A percentile compares a stretch with the other conserved stretches of the same genome.
Conservation (phyloP, 441 rosid genomes). For the Pelargonium citronellum region DNA sequence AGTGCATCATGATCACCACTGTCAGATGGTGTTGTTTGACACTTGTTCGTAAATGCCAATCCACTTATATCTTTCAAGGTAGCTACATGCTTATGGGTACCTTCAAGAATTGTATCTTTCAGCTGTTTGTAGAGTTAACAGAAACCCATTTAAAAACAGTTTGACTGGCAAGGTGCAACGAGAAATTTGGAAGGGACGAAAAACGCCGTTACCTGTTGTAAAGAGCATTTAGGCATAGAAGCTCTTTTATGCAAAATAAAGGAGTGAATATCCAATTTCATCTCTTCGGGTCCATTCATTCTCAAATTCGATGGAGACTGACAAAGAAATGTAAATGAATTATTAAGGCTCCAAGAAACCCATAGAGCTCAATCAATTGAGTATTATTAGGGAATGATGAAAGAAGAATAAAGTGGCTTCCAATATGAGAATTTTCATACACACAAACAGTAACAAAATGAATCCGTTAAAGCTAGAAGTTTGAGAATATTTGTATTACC, state of each 20-base stretch:
- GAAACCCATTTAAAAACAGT: constrained; percentile 4
- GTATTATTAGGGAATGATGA: neutral
- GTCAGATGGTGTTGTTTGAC: neutral
- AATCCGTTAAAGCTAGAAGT: neutral
- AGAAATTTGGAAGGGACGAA: neutral
- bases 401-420: neutral
- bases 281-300: constrained; percentile 27
- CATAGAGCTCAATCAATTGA: neutral
- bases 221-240: constrained; percentile 35
- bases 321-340: constrained; percentile 11
- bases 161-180: constrained; percentile 3
- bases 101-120: constrained; percentile 33
- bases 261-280: constrained; percentile 39
- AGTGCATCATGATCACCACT: constrained; percentile 11
- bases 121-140: constrained; percentile 33
- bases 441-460: neutral
- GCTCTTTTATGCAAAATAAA: constrained; percentile 45
- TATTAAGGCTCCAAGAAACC: neutral
- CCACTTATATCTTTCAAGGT: constrained; percentile 33
- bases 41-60: constrained; percentile 20
- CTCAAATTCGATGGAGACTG: constrained; percentile 35
- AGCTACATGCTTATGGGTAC: constrained; percentile 27
- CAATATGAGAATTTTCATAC: neutral
- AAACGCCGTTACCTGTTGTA: constrained; percentile 34
- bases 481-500: constrained; percentile 28